Conservation (phyloP, 176 grass and related monocot species). For the Elaeis guineensis region DNA sequence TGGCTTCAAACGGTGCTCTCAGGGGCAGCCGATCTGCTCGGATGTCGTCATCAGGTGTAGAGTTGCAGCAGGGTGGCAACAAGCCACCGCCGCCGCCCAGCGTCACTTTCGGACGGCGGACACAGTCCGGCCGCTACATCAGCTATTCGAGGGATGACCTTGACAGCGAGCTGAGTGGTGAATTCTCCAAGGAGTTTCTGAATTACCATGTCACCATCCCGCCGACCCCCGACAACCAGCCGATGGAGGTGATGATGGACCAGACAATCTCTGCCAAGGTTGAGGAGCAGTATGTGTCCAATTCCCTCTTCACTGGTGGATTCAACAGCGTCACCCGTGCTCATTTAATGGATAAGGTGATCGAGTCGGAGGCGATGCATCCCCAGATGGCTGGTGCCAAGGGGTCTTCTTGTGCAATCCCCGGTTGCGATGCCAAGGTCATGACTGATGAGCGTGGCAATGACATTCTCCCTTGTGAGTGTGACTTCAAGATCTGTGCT, state of each 20-base stretch:
- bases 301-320: slow-evolving; percentile 88
- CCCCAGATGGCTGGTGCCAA: slow-evolving; percentile 91
- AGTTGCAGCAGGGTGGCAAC: background rate
- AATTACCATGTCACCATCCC: slow-evolving; percentile 89
- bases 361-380: slow-evolving; percentile 58
- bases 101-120: slow-evolving; percentile 72
- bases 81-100: slow-evolving; percentile 21
- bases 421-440: slow-evolving; percentile 72
- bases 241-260: slow-evolving; percentile 64
- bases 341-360: slow-evolving; percentile 96
- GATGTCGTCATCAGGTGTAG: slow-evolving; percentile 1
- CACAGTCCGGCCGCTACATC: slow-evolving; percentile 62
- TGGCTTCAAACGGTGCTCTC: slow-evolving; percentile 35
- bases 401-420: slow-evolving; percentile 70
- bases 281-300: slow-evolving; percentile 91
- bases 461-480: slow-evolving; percentile 87
- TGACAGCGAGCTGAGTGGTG: slow-evolving; percentile 49
- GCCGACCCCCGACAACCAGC: slow-evolving; percentile 75
- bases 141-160: slow-evolving; percentile 79
- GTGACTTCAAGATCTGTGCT: slow-evolving; percentile 88
- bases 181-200: slow-evolving; percentile 49
- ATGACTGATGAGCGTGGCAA: slow-evolving; percentile 85
- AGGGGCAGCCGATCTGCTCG: slow-evolving; percentile 22
- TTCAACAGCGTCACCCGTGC: slow-evolving; percentile 88
- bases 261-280: slow-evolving; percentile 75